Evolutionary conservation across 1,139 yeast genomes (phyloP), one percentile per base, ranked within the genome.

Genomic region (Debaryomyces psychrophilus): DNA sequence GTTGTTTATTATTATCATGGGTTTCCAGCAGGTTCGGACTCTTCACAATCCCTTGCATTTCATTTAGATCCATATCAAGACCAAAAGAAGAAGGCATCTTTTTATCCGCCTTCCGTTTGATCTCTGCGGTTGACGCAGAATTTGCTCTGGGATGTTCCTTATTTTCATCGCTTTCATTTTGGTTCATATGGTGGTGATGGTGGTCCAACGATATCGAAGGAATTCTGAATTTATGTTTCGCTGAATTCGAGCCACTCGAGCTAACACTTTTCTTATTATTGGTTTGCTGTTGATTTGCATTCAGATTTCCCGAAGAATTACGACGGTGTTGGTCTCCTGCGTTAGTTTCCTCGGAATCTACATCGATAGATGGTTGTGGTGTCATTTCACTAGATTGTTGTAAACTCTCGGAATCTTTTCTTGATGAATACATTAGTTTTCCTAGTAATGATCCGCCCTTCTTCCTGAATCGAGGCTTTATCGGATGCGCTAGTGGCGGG

Each of bases 41-140:
- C 48, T 70, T 75, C 18, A 82, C 69, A 41, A 82, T 80, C 8
- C 82, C 83, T 34, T 72, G 68, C 77, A 82, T 76, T 52, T 81
- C 81, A 44, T 69, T 69, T 37, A 77, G 58, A 49, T 78, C 77
- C 46, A 81, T 71, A 50, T 79, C 80, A 38, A 80, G 67, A 46
- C 73, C 71, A 48, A 73, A 71, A 4, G 53, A 29, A 7, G 50
- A 48, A 9, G 60, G 50, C 17, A 18, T 20, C 11, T 28, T 28
- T 20, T 42, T 44, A 14, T 20, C 8, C 33, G 14, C 33, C 20
- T 18, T 40, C 40, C 12, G 28, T 23, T 17, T 18, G 23, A 15
- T 23, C 17, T n/a, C 31, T 33, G 15, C 33, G 5, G 6, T 27
- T 18, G 41, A 38, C 9, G 14, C 25, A 8, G 26, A 28, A 7